Evolutionary conservation across 305 asterid genomes (phyloP), one percentile per base, ranked within the genome.

Genomic region (Solanum chacoense): DNA sequence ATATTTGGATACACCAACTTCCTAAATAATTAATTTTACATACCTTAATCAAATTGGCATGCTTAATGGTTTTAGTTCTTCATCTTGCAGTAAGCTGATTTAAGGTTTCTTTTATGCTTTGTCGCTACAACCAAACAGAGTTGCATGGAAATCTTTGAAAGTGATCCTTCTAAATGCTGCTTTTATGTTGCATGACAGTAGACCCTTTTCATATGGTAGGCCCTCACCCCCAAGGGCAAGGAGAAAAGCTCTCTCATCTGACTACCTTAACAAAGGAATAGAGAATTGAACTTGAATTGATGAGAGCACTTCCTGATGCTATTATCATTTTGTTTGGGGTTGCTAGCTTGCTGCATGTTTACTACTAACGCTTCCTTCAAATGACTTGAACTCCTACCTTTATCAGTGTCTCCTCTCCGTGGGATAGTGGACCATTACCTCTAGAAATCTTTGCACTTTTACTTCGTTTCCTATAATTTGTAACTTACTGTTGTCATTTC

Each of bases 241-340:
- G 84, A 91, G 92, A 87, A 90, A 85, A 81, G 86, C 90, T 76
- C 71, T 87, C 59, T 87, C 92, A 38, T 88, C 83, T 71, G 14
- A 92, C 89, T 91, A 89, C 86, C 90, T 91, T 85, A 90, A 91
- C 88, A 85, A 87, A 85, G 91, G 92, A 84, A 90, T 91, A 90
- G 90, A 87, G 89, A 90, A 91, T 89, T 87, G 93, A 86, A 71
- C 78, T 88, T 90, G 93, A 88, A 89, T 87, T 91, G 97, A 97
- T 96, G 91, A 93, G 93, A 72, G 88, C 84, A 71, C 83, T 38
- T 86, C 85, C 85, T 78, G 85, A 78, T 37, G 63, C 85, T 78
- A 13, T 37, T 78, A n/a, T 38, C 34, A 78, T 78, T 37, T n/a
- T 36, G n/a, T n/a, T 63, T 78, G 42, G 63, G 85, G 63, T 38